Conservation (phyloP, 495 filamentous ascomycete genomes). For the Neurospora africana region DNA sequence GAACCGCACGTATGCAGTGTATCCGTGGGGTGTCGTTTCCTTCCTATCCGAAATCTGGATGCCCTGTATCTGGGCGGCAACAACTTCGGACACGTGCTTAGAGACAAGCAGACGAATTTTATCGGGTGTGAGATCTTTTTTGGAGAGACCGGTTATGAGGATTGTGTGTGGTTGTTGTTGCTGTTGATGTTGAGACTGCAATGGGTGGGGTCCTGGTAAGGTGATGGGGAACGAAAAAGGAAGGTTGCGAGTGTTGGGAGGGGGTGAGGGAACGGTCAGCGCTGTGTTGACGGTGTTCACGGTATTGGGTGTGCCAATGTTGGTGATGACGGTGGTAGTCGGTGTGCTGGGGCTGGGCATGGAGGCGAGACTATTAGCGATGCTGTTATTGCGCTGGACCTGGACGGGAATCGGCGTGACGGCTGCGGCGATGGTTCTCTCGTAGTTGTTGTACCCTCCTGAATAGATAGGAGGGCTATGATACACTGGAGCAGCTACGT, state of each 20-base stretch:
- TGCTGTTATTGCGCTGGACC: background rate
- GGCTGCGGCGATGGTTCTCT: background rate
- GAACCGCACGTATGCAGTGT: constrained; percentile 6
- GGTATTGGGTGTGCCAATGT: background rate
- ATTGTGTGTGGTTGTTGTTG: background rate
- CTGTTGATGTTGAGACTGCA: background rate
- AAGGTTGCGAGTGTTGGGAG: background rate
- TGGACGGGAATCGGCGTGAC: background rate
- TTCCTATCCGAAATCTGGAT: background rate
- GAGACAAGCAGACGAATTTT: background rate
- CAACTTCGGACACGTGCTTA: constrained; percentile 1
- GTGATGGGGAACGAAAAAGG: background rate
- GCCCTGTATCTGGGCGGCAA: background rate
- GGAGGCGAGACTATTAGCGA: background rate
- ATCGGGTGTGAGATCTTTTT: background rate
- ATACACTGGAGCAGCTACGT: background rate
- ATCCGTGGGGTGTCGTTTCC: background rate
- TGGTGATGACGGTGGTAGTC: background rate
- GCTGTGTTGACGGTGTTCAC: background rate
- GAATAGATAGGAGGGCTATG: background rate
- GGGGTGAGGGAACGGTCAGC: background rate
- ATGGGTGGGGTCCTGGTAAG: background rate
- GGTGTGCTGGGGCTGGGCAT: background rate
- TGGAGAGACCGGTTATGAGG: background rate
- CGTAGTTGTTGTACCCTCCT: background rate